Conservation (phyloP, 495 filamentous ascomycete genomes). For the Penicillium simplicissimum region DNA sequence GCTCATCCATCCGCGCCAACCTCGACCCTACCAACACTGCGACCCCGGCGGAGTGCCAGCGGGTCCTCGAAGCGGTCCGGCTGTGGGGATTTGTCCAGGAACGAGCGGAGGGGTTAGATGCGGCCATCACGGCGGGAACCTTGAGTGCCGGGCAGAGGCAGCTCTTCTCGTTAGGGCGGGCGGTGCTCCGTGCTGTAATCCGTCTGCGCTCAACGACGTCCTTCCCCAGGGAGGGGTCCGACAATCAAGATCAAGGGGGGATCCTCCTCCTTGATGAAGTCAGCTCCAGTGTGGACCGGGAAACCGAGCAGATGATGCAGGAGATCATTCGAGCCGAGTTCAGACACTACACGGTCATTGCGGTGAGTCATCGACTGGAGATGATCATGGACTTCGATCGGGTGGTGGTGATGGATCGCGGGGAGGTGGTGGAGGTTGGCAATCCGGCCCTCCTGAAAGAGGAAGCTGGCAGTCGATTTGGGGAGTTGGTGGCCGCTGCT, state of each 20-base stretch:
- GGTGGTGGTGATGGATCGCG: conserved; percentile 45
- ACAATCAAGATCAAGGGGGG: not conserved
- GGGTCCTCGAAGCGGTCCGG: too few relatives aligned
- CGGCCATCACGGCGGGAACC: not conserved
- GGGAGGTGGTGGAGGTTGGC: conserved; percentile 44
- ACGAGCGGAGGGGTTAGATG: too few relatives aligned
- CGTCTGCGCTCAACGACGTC: conserved; percentile 8
- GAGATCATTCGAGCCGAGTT: conserved; percentile 46
- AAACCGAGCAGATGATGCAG: conserved; percentile 48
- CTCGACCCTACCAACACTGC: conserved; percentile 76
- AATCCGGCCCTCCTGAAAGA: conserved; percentile 22
- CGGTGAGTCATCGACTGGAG: conserved; percentile 49
- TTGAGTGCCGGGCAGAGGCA: not conserved
- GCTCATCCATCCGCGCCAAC: conserved; percentile 54
- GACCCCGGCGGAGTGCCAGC: conserved; percentile 61
- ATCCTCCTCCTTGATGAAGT: conserved; percentile 46
- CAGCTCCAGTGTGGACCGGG: conserved; percentile 47
- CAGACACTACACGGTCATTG: conserved; percentile 45
- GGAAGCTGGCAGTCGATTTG: not conserved
- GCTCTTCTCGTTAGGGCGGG: not conserved
- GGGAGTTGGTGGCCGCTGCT: not conserved
- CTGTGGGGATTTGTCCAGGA: too few relatives aligned
- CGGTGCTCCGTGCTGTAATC: conserved; percentile 17
- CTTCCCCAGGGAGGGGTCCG: not conserved
- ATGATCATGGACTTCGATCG: conserved; percentile 49